phyloP scores from a whole-genome alignment of 495 filamentous ascomycete genomes.

The Bombardia bombarda region DNA sequence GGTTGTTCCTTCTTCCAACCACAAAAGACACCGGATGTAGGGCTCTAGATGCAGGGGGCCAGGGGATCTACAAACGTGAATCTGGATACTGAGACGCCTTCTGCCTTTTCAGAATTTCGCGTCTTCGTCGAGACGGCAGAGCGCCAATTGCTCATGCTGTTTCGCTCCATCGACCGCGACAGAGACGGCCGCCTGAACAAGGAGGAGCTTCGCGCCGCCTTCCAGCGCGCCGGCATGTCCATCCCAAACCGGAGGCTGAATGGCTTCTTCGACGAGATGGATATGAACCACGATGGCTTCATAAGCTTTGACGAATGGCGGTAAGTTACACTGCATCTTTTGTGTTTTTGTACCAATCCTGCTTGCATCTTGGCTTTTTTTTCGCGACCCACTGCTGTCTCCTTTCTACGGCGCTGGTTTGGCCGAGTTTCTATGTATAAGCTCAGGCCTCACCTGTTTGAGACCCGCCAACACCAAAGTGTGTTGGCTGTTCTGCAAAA shows the following conservation, averaged over 20 bases:
- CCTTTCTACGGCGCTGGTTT: too few species aligned
- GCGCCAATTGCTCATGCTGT: conserved; percentile 68
- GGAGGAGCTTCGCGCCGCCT: conserved; percentile 68
- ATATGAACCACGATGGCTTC: conserved; percentile 77
- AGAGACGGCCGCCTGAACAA: conserved; percentile 85
- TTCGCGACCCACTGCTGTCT: background rate
- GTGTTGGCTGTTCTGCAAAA: too few species aligned
- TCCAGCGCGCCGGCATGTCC: conserved; percentile 66
- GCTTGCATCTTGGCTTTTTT: background rate
- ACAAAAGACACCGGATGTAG: too few species aligned
- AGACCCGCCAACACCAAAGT: too few species aligned
- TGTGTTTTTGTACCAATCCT: background rate
- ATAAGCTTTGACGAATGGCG: conserved; percentile 96
- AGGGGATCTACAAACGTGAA: too few species aligned
- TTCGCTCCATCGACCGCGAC: conserved; percentile 80
- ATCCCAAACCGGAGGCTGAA: conserved; percentile 72
- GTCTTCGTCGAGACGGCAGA: conserved; percentile 83
- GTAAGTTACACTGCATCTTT: conserved; percentile 43
- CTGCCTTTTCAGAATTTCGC: conserved; percentile 76
- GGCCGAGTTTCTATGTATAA: too few species aligned
- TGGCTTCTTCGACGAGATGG: conserved; percentile 81
- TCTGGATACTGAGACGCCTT: too few species aligned
- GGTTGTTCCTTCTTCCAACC: too few species aligned
- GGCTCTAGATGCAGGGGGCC: background rate
- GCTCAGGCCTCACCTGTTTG: too few species aligned